Conservation (phyloP, 179 eudicot species). For the Beta macrorhiza region DNA sequence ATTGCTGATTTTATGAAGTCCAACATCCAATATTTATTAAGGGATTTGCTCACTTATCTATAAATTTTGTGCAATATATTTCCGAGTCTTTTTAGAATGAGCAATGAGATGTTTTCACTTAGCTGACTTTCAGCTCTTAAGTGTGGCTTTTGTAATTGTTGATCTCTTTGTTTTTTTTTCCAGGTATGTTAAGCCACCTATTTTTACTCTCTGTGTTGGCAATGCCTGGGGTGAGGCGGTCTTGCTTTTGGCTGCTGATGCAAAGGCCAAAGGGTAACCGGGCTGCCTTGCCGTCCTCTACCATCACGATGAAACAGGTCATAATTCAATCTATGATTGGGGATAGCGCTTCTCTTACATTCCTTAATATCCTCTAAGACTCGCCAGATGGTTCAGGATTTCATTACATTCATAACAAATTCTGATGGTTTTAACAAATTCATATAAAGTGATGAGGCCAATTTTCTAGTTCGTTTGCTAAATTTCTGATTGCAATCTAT, state of each 20-base stretch:
- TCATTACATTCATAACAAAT: constrained; percentile 9
- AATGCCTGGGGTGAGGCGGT: constrained; percentile 99
- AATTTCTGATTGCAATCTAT: no score
- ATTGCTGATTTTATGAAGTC: background rate
- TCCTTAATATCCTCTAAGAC: background rate
- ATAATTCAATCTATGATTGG: background rate
- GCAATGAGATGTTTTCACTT: background rate
- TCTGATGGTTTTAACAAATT: background rate
- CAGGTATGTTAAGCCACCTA: constrained; percentile 77
- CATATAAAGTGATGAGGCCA: no score
- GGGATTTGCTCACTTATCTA: background rate
- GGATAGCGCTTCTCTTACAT: background rate
- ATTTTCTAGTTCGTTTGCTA: no score
- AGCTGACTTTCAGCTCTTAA: background rate
- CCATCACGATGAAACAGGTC: constrained; percentile 94
- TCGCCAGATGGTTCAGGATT: constrained; percentile 1
- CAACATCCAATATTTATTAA: background rate
- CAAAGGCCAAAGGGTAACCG: constrained; percentile 90
- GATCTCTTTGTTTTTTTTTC: constrained; percentile 19
- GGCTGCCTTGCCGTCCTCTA: constrained; percentile 89
- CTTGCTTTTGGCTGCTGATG: constrained; percentile 89
- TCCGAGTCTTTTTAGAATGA: background rate
- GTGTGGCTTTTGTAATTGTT: constrained; percentile 12
- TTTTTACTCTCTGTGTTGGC: constrained; percentile 87
- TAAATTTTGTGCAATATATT: background rate